These are phyloP conservation scores for Brasilioporus rufonigricans DNA, from an alignment of 768 basidiomycete species.

Conservation along the genomic window DNA sequence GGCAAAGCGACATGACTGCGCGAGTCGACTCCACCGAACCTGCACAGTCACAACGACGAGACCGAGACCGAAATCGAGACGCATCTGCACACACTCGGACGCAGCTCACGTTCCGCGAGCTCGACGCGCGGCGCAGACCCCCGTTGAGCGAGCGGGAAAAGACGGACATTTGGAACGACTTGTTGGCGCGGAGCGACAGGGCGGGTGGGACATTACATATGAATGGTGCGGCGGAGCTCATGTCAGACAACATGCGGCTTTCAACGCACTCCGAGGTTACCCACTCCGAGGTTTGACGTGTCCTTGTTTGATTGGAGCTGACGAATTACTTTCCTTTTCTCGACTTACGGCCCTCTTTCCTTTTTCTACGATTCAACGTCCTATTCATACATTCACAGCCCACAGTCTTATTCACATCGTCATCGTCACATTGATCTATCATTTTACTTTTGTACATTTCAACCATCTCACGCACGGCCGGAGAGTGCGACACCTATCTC, in stretches of 20 bases:
- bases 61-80: constrained; percentile 12
- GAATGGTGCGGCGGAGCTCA: constrained; percentile 32
- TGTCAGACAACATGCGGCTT: constrained; percentile 43
- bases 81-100: no score
- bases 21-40: constrained; percentile 10
- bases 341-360: background rate
- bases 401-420: no score
- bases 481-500: constrained; percentile 5
- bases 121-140: constrained; percentile 35
- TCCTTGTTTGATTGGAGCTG: no score
- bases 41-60: constrained; percentile 1
- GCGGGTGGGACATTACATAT: constrained; percentile 77
- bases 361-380: no score
- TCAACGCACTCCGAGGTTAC: no score
- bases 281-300: no score
- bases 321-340: background rate
- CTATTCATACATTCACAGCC: no score
- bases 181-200: constrained; percentile 60
- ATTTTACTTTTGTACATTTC: constrained; percentile 1
- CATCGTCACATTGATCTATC: background rate
- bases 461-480: constrained; percentile 3
- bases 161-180: constrained; percentile 65
- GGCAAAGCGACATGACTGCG: constrained; percentile 33
- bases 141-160: constrained; percentile 68
- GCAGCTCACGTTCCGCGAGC: constrained; percentile 48